Percentiles rank a stretch among this genome's conserved stretches.
phyloP scores from a whole-genome alignment of 2,329 filamentous ascomycete genomes.

The Anthostomella pinea region DNA sequence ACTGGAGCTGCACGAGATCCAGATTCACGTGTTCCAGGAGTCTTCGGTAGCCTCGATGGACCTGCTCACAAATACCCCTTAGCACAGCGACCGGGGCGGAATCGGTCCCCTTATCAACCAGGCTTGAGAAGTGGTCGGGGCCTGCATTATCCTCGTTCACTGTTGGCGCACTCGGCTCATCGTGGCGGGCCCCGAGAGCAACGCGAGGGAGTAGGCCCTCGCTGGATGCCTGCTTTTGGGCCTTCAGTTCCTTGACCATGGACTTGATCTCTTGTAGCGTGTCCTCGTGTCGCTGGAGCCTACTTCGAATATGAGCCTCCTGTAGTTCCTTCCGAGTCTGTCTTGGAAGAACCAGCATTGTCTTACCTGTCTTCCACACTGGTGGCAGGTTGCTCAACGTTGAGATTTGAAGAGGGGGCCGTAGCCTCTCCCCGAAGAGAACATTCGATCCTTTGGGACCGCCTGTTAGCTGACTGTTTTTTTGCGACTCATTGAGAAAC shows the following conservation, averaged over 20 bases:
- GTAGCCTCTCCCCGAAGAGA: constrained; percentile 23
- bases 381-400: constrained; percentile 4
- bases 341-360: too few relatives aligned
- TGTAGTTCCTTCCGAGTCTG: too few relatives aligned
- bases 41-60: constrained; percentile 26
- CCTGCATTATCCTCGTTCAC: constrained; percentile 15
- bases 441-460: constrained; percentile 23
- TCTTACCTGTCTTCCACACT: constrained; percentile 28
- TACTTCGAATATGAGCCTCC: too few relatives aligned
- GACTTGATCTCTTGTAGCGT: constrained; percentile 25
- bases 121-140: constrained; percentile 28
- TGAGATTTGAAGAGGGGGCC: constrained; percentile 5
- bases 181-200: constrained; percentile 8
- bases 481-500: too few relatives aligned
- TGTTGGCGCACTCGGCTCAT: constrained; percentile 7
- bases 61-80: constrained; percentile 30
- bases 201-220: constrained; percentile 4
- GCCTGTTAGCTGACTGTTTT: constrained; percentile 11
- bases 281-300: constrained; percentile 27
- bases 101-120: constrained; percentile 30
- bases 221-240: constrained; percentile 7
- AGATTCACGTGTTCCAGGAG: constrained; percentile 26
- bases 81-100: constrained; percentile 32
- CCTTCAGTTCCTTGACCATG: constrained; percentile 21
- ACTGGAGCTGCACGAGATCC: constrained; percentile 30